A percentile compares a stretch with the other conserved stretches of the same genome.
These are phyloP conservation scores for Trametes coccinea DNA, from an alignment of 768 basidiomycete species.

Conservation along the genomic window DNA sequence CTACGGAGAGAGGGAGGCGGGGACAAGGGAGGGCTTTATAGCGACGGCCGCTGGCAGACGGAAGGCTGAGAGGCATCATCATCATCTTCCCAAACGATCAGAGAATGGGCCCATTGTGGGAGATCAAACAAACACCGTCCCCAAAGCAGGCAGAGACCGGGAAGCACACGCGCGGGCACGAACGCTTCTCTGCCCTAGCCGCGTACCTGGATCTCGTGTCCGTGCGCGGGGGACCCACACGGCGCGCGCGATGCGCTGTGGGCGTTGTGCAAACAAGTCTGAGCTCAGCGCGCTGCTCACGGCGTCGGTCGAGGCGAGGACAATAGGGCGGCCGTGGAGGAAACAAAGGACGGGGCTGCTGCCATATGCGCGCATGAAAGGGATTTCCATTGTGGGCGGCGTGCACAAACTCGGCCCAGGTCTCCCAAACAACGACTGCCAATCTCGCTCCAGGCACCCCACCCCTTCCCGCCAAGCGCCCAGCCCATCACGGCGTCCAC, in stretches of 20 bases:
- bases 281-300: background rate
- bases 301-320: slow-evolving; percentile 1
- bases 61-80: background rate
- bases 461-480: background rate
- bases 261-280: background rate
- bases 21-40: slow-evolving; percentile 22
- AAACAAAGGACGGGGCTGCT: slow-evolving; percentile 11
- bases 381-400: slow-evolving; percentile 27
- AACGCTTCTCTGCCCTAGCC: slow-evolving; percentile 13
- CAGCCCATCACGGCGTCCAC: slow-evolving; percentile 8
- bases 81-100: slow-evolving; percentile 10
- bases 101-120: slow-evolving; percentile 5
- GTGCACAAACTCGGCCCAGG: slow-evolving; percentile 5
- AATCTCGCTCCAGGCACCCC: slow-evolving; percentile 3
- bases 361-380: slow-evolving; percentile 26
- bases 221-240: background rate
- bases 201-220: slow-evolving; percentile 14
- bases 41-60: background rate
- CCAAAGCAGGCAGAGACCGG: slow-evolving; percentile 4
- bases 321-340: slow-evolving; percentile 14
- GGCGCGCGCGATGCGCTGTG: background rate
- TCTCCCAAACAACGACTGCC: slow-evolving; percentile 20
- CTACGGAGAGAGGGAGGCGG: background rate
- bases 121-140: slow-evolving; percentile 21
- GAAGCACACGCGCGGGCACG: slow-evolving; percentile 5